Conservation (phyloP, 2,329 filamentous ascomycete species). For the Bipolaris oryzae region DNA sequence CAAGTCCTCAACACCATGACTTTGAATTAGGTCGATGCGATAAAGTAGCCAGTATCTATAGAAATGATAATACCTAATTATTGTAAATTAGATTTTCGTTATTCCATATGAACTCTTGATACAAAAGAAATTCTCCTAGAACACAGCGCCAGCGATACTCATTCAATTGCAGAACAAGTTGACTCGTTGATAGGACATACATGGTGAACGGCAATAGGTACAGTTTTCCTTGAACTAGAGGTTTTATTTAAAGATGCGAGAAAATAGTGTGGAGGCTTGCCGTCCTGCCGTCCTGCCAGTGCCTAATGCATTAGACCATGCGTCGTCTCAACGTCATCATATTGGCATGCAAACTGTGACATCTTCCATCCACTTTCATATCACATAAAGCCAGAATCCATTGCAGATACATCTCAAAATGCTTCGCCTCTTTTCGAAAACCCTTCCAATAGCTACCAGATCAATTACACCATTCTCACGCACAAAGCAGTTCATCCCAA, state of each 20-base stretch:
- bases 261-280: slow-evolving; percentile 5
- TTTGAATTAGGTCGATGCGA: background rate
- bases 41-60: too few relatives aligned
- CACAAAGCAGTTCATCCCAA: slow-evolving; percentile 19
- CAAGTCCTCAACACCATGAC: background rate
- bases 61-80: rapidly evolving
- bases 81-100: too few relatives aligned
- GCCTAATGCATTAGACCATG: slow-evolving; percentile 14
- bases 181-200: background rate
- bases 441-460: slow-evolving; percentile 13
- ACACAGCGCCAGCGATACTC: too few relatives aligned
- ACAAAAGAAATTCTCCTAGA: too few relatives aligned
- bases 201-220: background rate
- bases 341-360: slow-evolving; percentile 28
- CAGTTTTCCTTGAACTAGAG: background rate
- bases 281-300: background rate
- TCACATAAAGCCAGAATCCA: slow-evolving; percentile 19
- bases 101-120: too few relatives aligned
- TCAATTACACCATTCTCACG: slow-evolving; percentile 11
- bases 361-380: slow-evolving; percentile 12
- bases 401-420: slow-evolving; percentile 22
- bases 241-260: background rate
- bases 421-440: slow-evolving; percentile 40
- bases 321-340: slow-evolving; percentile 41
- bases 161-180: too few relatives aligned